A percentile compares a stretch with the other conserved stretches of the same genome.
Conservation (phyloP, 1,139 yeast genomes). For the Geotrichum carabidarum region DNA sequence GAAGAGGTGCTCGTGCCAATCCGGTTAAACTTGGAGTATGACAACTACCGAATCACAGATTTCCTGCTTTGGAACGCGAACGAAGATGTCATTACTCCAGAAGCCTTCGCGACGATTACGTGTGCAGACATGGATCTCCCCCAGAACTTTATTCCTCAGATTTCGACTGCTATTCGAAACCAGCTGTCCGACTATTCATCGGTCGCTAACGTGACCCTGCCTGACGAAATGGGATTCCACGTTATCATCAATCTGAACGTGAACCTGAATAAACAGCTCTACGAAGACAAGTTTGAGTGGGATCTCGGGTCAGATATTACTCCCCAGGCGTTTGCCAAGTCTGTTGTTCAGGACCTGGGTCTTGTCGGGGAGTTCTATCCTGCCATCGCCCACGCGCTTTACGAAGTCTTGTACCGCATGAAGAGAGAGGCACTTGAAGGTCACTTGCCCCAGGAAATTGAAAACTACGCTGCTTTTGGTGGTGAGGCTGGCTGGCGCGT, state of each 20-base stretch:
- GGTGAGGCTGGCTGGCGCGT: constrained; percentile 60
- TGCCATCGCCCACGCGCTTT: constrained; percentile 81
- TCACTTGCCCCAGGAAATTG: constrained; percentile 52
- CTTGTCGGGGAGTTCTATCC: constrained; percentile 80
- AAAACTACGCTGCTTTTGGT: constrained; percentile 56
- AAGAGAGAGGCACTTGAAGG: constrained; percentile 89
- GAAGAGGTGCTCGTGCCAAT: constrained; percentile 65
- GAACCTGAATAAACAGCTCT: constrained; percentile 73
- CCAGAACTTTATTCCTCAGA: constrained; percentile 48
- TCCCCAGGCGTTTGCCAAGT: constrained; percentile 79
- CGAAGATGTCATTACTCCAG: constrained; percentile 72
- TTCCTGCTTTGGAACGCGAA: constrained; percentile 85
- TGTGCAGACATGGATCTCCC: constrained; percentile 83
- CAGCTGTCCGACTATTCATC: constrained; percentile 75
- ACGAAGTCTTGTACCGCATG: constrained; percentile 69
- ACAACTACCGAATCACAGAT: constrained; percentile 61
- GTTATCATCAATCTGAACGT: constrained; percentile 79
- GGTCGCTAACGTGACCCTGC: constrained; percentile 58
- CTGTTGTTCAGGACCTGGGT: constrained; percentile 81
- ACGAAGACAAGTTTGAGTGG: constrained; percentile 95
- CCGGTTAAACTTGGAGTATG: constrained; percentile 66
- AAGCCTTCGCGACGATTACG: constrained; percentile 71
- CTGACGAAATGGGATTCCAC: constrained; percentile 61
- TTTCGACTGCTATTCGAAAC: constrained; percentile 65
- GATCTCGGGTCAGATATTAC: constrained; percentile 62